Conservation (phyloP, 2,329 filamentous ascomycete species). For the Verticillium isaacii region DNA sequence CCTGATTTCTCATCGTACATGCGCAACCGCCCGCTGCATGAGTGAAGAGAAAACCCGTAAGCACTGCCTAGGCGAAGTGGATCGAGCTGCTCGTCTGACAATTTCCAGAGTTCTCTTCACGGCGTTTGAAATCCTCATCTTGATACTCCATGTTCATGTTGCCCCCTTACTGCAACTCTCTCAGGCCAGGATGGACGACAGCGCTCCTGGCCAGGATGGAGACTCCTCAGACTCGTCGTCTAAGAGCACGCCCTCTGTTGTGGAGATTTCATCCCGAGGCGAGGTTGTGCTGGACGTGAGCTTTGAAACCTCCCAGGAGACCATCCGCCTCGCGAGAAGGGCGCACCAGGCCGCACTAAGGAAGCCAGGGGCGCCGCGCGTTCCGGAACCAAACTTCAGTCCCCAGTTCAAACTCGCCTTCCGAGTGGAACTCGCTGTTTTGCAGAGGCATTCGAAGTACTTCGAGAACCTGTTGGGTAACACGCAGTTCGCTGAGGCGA, state of each 20-base stretch:
- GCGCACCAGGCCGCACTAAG: slow-evolving; percentile 24
- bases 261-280: slow-evolving; percentile 51
- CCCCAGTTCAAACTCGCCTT: slow-evolving; percentile 43
- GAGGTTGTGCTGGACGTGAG: slow-evolving; percentile 63
- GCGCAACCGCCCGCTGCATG: not conserved
- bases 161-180: not conserved
- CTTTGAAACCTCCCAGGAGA: slow-evolving; percentile 54
- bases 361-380: slow-evolving; percentile 20
- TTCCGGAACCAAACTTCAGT: slow-evolving; percentile 25
- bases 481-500: slow-evolving; percentile 58
- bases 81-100: not conserved
- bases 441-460: slow-evolving; percentile 62
- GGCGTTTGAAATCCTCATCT: not conserved
- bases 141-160: slow-evolving; percentile 4
- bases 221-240: slow-evolving; percentile 13
- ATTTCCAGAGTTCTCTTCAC: not conserved
- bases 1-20: not conserved
- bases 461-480: slow-evolving; percentile 64
- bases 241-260: slow-evolving; percentile 27
- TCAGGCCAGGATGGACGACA: slow-evolving; percentile 16
- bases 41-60: not conserved
- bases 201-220: slow-evolving; percentile 15
- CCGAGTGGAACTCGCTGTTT: slow-evolving; percentile 51
- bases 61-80: not conserved
- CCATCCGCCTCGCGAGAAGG: slow-evolving; percentile 41